Conservation (phyloP, 2,329 filamentous ascomycete genomes). For the Pseudogymnoascus sp. region DNA sequence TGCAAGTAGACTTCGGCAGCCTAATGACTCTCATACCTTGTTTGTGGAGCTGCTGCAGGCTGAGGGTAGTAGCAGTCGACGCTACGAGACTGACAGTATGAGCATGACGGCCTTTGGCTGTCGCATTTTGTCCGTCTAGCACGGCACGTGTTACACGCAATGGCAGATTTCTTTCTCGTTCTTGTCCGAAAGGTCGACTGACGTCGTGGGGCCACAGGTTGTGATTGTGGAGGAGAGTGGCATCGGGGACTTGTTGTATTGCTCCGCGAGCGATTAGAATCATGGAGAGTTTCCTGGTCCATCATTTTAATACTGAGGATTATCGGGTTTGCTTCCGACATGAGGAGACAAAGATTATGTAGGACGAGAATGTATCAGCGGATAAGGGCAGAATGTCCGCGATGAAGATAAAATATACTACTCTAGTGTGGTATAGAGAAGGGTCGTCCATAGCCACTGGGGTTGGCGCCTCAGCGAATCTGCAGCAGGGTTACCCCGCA, state of each 20-base stretch:
- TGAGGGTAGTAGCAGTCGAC: neutral
- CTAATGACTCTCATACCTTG: neutral
- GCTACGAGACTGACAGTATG: conserved; percentile 13
- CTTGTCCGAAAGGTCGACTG: neutral
- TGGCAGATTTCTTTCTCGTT: conserved; percentile 12
- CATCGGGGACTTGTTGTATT: neutral
- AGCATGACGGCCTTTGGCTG: conserved; percentile 17
- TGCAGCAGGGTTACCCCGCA: neutral
- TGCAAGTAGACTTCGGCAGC: neutral
- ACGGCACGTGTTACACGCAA: conserved; percentile 19
- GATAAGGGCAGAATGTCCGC: neutral
- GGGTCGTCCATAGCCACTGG: neutral
- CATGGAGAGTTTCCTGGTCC: neutral
- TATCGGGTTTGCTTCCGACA: neutral
- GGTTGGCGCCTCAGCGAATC: neutral
- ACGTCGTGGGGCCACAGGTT: neutral
- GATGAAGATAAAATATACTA: neutral
- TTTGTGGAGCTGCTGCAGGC: neutral
- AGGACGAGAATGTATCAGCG: neutral
- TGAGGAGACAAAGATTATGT: neutral
- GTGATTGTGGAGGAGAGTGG: neutral
- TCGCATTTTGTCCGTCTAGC: conserved; percentile 21
- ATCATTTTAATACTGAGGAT: neutral
- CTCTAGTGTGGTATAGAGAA: neutral
- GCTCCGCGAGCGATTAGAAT: neutral